These are phyloP conservation scores for Jasminum sambac DNA, from an alignment of 257 asterid genomes.

Conservation along the genomic window DNA sequence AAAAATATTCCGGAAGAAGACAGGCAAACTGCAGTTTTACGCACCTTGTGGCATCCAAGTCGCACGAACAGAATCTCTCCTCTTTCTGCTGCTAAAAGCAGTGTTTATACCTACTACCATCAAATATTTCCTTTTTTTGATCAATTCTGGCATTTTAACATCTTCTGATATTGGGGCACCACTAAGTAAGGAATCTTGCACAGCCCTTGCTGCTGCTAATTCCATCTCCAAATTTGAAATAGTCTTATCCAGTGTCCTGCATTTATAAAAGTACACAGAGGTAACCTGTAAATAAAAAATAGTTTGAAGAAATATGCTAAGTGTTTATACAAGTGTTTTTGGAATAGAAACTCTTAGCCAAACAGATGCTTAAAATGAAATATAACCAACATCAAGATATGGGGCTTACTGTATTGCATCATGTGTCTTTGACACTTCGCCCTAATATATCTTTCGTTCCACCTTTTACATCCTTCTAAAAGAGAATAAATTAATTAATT, in stretches of 20 bases:
- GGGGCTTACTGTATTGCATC: slow-evolving; percentile 64
- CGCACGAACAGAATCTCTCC: slow-evolving; percentile 88
- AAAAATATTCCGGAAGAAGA: slow-evolving; percentile 3
- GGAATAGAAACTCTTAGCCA: too few relatives aligned
- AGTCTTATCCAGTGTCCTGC: slow-evolving; percentile 80
- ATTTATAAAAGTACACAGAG: slow-evolving; percentile 16
- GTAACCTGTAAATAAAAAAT: too few relatives aligned
- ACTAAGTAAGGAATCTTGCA: slow-evolving; percentile 77
- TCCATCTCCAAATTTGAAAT: slow-evolving; percentile 90
- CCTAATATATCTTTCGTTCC: slow-evolving; percentile 45
- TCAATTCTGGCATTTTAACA: slow-evolving; percentile 60
- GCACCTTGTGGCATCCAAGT: slow-evolving; percentile 93
- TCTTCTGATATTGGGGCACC: slow-evolving; percentile 82
- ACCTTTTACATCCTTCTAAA: slow-evolving; percentile 48
- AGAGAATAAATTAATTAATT: slow-evolving; percentile 14
- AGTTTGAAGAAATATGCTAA: too few relatives aligned
- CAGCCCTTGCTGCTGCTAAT: slow-evolving; percentile 82
- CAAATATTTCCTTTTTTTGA: slow-evolving; percentile 68
- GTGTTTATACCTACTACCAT: slow-evolving; percentile 91
- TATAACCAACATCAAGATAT: slow-evolving; percentile 13
- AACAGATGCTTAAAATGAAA: slow-evolving; percentile 9
- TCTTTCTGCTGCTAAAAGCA: slow-evolving; percentile 90
- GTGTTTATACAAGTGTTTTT: too few relatives aligned
- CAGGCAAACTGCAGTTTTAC: slow-evolving; percentile 14
- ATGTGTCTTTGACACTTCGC: slow-evolving; percentile 57